Conservation (phyloP, 208 protist genomes). For the Crithidia sp. region DNA sequence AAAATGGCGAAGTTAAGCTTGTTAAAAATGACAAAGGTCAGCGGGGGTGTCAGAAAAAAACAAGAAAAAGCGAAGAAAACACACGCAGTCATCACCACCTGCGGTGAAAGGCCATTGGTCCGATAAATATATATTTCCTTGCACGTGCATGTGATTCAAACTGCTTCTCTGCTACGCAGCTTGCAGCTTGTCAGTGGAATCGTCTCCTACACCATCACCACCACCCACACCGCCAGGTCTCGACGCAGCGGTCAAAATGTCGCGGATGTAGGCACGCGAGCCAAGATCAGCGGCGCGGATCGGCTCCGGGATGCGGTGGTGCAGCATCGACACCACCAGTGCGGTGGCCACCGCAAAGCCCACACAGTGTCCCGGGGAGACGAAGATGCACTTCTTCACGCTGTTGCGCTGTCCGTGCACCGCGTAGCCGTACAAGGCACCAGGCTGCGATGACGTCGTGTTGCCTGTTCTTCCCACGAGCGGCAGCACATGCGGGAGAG, state of each 20-base stretch:
- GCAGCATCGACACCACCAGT: slow-evolving; percentile 49
- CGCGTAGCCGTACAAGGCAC: slow-evolving; percentile 64
- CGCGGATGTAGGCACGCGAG: slow-evolving; percentile 83
- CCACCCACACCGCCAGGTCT: not conserved
- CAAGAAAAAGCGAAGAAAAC: not conserved
- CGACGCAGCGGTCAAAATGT: slow-evolving; percentile 7
- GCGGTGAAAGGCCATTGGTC: too few relatives aligned
- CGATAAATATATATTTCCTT: too few relatives aligned
- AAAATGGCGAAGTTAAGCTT: not conserved
- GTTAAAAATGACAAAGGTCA: not conserved
- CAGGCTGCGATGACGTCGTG: not conserved
- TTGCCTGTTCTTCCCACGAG: not conserved
- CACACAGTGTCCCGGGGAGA: slow-evolving; percentile 93
- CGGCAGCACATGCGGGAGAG: slow-evolving; percentile 6
- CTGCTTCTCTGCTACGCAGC: too few relatives aligned
- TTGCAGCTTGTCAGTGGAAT: too few relatives aligned
- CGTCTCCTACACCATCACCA: too few relatives aligned
- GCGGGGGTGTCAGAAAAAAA: not conserved
- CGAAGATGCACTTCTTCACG: slow-evolving; percentile 84
- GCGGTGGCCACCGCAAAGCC: slow-evolving; percentile 74
- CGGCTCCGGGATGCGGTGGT: slow-evolving; percentile 92
- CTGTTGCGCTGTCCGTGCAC: slow-evolving; percentile 41
- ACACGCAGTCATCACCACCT: not conserved
- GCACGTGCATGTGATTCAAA: too few relatives aligned
- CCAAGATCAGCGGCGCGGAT: slow-evolving; percentile 91